Percentiles rank a stretch among this genome's conserved stretches.
These are phyloP conservation scores for Botrytis pseudocinerea DNA, from an alignment of 2,329 filamentous ascomycete genomes.

Conservation along the genomic window DNA sequence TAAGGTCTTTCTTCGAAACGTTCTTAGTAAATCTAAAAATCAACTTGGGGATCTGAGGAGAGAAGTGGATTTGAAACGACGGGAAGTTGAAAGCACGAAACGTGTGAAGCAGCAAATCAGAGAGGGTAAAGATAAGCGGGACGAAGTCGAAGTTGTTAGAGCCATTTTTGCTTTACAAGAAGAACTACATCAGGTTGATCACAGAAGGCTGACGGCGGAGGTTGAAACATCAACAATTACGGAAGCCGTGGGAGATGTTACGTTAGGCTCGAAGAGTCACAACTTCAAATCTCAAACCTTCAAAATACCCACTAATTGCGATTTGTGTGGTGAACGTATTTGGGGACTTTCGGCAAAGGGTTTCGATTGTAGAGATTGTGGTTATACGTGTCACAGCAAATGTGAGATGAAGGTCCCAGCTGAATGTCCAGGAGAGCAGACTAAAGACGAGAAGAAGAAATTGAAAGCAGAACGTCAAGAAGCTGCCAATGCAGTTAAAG, in stretches of 20 bases:
- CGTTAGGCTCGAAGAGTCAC: conserved; percentile 88
- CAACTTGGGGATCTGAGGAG: conserved; percentile 77
- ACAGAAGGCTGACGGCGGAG: conserved; percentile 82
- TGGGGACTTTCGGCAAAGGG: conserved; percentile 97
- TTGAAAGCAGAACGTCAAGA: conserved; percentile 85
- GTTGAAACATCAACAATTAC: conserved; percentile 93
- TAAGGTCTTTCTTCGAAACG: conserved; percentile 87
- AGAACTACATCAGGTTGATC: conserved; percentile 78
- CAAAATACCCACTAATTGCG: conserved; percentile 98
- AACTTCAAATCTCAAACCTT: conserved; percentile 99
- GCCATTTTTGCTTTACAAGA: conserved; percentile 85
- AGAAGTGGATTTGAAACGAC: conserved; percentile 81
- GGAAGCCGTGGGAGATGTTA: conserved; percentile 87
- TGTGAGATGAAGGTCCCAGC: conserved; percentile 98
- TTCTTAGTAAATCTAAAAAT: conserved; percentile 85
- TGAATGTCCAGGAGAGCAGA: conserved; percentile 90
- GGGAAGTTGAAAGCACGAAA: conserved; percentile 80
- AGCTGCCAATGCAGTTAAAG: conserved; percentile 56
- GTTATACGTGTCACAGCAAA: conserved; percentile 97
- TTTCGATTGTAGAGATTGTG: conserved; percentile 93
- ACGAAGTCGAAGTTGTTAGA: conserved; percentile 81
- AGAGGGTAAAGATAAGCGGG: conserved; percentile 82
- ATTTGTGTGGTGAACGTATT: conserved; percentile 92
- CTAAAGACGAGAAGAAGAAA: conserved; percentile 94
- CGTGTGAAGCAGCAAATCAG: conserved; percentile 72